Conservation (phyloP, 2,329 filamentous ascomycete species). For the Botrytis pseudocinerea region DNA sequence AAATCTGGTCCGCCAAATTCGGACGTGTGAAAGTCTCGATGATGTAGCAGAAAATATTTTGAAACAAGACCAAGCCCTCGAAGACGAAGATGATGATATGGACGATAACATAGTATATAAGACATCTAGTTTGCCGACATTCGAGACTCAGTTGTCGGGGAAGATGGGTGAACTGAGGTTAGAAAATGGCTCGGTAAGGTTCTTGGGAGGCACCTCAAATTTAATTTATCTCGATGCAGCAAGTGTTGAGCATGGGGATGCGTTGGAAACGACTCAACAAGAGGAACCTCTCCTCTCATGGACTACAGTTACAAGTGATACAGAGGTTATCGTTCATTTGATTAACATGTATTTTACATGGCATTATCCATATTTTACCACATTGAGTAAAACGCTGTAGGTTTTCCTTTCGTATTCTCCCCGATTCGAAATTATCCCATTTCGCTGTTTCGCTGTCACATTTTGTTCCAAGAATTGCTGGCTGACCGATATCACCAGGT, state of each 20-base stretch:
- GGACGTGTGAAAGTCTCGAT: conserved; percentile 68
- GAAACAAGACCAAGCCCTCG: conserved; percentile 38
- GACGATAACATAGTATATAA: conserved; percentile 45
- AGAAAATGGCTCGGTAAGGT: conserved; percentile 83
- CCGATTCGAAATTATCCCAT: neutral
- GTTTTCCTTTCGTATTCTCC: neutral
- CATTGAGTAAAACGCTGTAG: conserved; percentile 73
- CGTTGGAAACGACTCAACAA: conserved; percentile 39
- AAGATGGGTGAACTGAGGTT: conserved; percentile 92
- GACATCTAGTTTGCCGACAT: conserved; percentile 45
- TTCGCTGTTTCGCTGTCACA: no score
- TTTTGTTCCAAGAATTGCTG: neutral
- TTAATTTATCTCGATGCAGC: conserved; percentile 73
- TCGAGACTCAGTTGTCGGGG: conserved; percentile 78
- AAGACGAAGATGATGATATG: conserved; percentile 45
- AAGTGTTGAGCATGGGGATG: conserved; percentile 43
- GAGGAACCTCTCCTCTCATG: conserved; percentile 76
- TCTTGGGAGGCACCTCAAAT: conserved; percentile 92
- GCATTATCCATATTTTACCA: conserved; percentile 97
- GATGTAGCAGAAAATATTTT: conserved; percentile 41
- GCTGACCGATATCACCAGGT: conserved; percentile 42
- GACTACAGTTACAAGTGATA: conserved; percentile 82
- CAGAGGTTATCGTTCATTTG: conserved; percentile 77
- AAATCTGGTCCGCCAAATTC: conserved; percentile 79
- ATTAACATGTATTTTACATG: conserved; percentile 98